Evolutionary conservation across 176 grass and related monocot genomes (phyloP).

Genomic region (Zea mays): Zm-B73-REFERENCE-NAM-5.0 NC_050103.1:181687501-181688000

Average conservation of each 20-base stretch:
- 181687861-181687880: constrained; percentile 48
- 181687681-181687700: constrained; percentile 28
- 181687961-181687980: constrained; percentile 73
- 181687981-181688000: constrained; percentile 55
- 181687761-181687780: constrained; percentile 56
- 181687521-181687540: neutral
- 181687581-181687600: neutral
- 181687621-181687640: constrained; percentile 25
- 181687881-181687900: constrained; percentile 67
- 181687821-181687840: constrained; percentile 35
- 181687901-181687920: constrained; percentile 62
- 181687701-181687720: constrained; percentile 45
- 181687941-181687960: constrained; percentile 89
- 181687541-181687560: neutral
- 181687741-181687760: constrained; percentile 68
- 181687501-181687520: neutral
- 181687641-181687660: constrained; percentile 45
- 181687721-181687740: constrained; percentile 60
- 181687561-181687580: constrained; percentile 42
- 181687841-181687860: constrained; percentile 41
- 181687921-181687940: constrained; percentile 86
- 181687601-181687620: constrained; percentile 13
- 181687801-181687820: constrained; percentile 46
- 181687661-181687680: constrained; percentile 36
- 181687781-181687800: constrained; percentile 70